Base-by-base conservation (phyloP, 2,329 filamentous ascomycete species). In the Colletotrichum orbiculare region DNA sequence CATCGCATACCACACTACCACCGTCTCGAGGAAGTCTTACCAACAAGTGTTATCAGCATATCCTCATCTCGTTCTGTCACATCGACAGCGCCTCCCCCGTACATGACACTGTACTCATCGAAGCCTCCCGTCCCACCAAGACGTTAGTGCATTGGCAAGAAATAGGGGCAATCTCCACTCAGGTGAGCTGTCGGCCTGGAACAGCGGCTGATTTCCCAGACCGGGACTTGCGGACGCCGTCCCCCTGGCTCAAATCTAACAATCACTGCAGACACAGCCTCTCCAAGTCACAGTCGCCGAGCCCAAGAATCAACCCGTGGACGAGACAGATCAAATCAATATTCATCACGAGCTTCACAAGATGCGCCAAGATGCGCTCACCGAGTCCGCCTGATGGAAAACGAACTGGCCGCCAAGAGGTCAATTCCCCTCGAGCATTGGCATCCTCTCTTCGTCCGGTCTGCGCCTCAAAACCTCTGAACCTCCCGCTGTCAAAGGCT, bases 141-240 rank as follows among this genome's bases (percentile, higher is more conserved):
- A 49, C 17, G 39, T 64, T 64, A 52, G 50, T 49, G 49, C 50
- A 6, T 54, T 54, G 43, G 6, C 56, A 49, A 54, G 52, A 55
- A 62, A 66, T 66, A 63, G 63, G 63, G 63, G 63, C 53, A 66
- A 66, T 66, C 63, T 66, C 63, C 63, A 63, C 63, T 38, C 38
- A 60, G 33, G 57, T 47, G 50, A 55, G 49, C 49, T 41, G 42
- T 50, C 45, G 56, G 57, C 56, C 55, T 64, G 55, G 56, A 60
- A 45, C 17, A 50, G 39, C 56, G 56, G 61, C 61, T 61, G 50
- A 7, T 52, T 66, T 62, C 63, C 49, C 53, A 66, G 58, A 56
- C 63, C 63, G 63, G 58, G 52, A 57, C 58, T 15, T 53, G 46
- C 58, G 58, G 52, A 55, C 58, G 58, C 62, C 62, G 58, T 46